Evolutionary conservation across 805 yeast genomes (phyloP).

Genomic region (Spencermartinsiella europaea): DNA sequence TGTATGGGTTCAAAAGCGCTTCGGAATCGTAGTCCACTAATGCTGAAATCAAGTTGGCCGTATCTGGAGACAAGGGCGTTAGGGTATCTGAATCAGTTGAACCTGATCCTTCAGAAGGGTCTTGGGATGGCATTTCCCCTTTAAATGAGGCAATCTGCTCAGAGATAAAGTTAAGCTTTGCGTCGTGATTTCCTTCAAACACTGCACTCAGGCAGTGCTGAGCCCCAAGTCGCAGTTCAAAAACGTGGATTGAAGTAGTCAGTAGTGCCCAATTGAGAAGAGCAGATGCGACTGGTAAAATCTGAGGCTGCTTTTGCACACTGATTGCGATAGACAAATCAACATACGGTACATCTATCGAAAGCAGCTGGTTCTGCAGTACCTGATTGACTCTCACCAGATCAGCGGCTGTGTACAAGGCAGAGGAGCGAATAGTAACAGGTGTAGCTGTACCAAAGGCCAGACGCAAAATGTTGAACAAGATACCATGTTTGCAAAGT

Average conservation of each 20-base stretch:
- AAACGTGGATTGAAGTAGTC: constrained; percentile 76
- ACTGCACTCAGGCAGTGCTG: constrained; percentile 61
- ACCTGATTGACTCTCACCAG: constrained; percentile 61
- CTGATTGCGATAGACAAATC: constrained; percentile 57
- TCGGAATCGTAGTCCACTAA: constrained; percentile 74
- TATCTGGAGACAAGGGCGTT: constrained; percentile 12
- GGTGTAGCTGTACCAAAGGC: constrained; percentile 64
- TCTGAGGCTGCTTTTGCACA: constrained; percentile 28
- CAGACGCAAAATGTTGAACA: constrained; percentile 60
- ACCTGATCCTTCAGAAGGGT: neutral
- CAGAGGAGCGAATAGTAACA: constrained; percentile 56
- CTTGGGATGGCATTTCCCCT: constrained; percentile 6
- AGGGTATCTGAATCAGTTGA: neutral
- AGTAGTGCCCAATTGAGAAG: constrained; percentile 77
- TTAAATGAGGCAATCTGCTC: constrained; percentile 55
- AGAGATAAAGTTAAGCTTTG: constrained; percentile 55
- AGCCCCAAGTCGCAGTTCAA: constrained; percentile 76
- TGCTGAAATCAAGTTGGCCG: constrained; percentile 61
- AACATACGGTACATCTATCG: constrained; percentile 86
- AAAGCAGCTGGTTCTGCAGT: constrained; percentile 66
- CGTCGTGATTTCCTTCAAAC: constrained; percentile 56
- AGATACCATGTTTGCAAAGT: constrained; percentile 55
- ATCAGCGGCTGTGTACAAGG: constrained; percentile 73
- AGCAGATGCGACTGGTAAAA: constrained; percentile 68
- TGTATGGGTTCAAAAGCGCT: constrained; percentile 74